These are phyloP conservation scores for Reutealis trisperma DNA, from an alignment of 345 rosid species.

Conservation along the genomic window DNA sequence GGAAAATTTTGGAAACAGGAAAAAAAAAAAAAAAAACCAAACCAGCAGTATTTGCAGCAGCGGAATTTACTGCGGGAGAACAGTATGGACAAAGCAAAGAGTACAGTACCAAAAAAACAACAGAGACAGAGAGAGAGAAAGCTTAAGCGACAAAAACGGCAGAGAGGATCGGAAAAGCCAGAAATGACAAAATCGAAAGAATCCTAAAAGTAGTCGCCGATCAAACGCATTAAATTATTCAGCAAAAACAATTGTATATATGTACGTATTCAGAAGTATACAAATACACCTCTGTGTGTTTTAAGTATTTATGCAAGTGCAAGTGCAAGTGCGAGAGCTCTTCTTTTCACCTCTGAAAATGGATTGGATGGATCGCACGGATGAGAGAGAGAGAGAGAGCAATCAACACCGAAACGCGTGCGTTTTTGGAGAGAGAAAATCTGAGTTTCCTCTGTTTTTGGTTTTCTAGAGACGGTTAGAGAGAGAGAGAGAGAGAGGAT, in stretches of 20 bases:
- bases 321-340: background rate
- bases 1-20: constrained; percentile 10
- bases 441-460: background rate
- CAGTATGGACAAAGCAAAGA: constrained; percentile 38
- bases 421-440: constrained; percentile 9
- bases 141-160: constrained; percentile 36
- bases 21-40: background rate
- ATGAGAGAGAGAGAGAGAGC: background rate
- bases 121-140: constrained; percentile 15
- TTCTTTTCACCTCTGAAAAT: constrained; percentile 1
- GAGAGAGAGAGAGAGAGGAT: background rate
- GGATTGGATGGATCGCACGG: background rate
- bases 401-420: constrained; percentile 34
- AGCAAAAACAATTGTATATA: no score
- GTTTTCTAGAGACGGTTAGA: background rate
- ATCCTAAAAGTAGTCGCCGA: constrained; percentile 21
- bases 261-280: background rate
- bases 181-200: constrained; percentile 39
- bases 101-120: constrained; percentile 3
- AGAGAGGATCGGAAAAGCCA: constrained; percentile 33
- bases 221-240: constrained; percentile 13
- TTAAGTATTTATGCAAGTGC: background rate
- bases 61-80: constrained; percentile 19
- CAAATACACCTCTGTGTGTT: background rate
- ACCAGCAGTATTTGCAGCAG: constrained; percentile 3